phyloP scores from a whole-genome alignment of 75 land plant genomes.

The Ceratopteris richardii region DNA sequence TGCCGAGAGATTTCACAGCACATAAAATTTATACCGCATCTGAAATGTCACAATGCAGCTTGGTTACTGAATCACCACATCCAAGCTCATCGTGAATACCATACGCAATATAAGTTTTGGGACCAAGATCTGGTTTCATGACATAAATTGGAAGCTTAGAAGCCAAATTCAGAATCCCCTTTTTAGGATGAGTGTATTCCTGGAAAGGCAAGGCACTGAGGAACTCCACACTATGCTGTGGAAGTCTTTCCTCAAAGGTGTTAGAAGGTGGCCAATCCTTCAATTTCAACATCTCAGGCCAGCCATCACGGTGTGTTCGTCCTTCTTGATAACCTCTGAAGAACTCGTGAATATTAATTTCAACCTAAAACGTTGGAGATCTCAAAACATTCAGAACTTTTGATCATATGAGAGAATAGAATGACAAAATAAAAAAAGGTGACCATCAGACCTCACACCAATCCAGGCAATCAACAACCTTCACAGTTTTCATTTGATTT shows the following conservation, averaged over 20 bases:
- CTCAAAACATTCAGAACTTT: no score
- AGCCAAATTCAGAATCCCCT: constrained; percentile 59
- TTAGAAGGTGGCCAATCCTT: constrained; percentile 85
- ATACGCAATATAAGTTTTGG: constrained; percentile 61
- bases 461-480: constrained; percentile 68
- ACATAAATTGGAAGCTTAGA: constrained; percentile 39
- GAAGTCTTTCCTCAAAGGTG: constrained; percentile 51
- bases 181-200: constrained; percentile 62
- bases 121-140: constrained; percentile 55
- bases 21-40: constrained; percentile 46
- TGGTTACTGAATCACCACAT: constrained; percentile 48
- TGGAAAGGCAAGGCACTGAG: constrained; percentile 50
- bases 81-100: constrained; percentile 49
- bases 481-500: constrained; percentile 52
- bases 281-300: constrained; percentile 86
- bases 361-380: constrained; percentile 30
- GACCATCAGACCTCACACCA: constrained; percentile 58
- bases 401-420: no score
- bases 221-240: constrained; percentile 53
- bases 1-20: no score
- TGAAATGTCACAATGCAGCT: constrained; percentile 51
- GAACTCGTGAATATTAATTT: constrained; percentile 62
- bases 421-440: no score
- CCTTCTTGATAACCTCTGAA: constrained; percentile 75
- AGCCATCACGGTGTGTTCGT: constrained; percentile 33